Percentiles rank a stretch among this genome's conserved stretches.
Conservation (phyloP, 2,329 filamentous ascomycete genomes). For the Colletotrichum ledebouriae region DNA sequence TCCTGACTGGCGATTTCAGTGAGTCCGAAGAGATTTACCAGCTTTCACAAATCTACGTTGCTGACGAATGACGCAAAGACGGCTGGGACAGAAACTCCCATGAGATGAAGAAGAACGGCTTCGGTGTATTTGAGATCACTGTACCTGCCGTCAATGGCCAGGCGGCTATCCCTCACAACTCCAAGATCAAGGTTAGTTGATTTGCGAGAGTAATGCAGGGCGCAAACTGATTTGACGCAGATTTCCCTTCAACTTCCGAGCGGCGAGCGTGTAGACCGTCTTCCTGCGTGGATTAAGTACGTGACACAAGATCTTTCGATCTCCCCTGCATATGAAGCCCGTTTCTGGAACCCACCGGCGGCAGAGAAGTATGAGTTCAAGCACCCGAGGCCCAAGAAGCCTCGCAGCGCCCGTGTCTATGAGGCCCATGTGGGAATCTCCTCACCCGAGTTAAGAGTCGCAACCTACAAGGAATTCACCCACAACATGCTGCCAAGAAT, state of each 20-base stretch:
- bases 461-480: slow-evolving; percentile 98
- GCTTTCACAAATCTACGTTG: not conserved
- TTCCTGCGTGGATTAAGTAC: slow-evolving; percentile 97
- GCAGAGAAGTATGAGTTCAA: slow-evolving; percentile 86
- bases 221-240: slow-evolving; percentile 59
- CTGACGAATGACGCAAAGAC: slow-evolving; percentile 64
- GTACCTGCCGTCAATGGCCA: slow-evolving; percentile 80
- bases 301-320: slow-evolving; percentile 93
- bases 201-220: not conserved
- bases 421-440: slow-evolving; percentile 99
- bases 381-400: slow-evolving; percentile 84
- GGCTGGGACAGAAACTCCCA: slow-evolving; percentile 87
- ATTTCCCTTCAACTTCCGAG: slow-evolving; percentile 85
- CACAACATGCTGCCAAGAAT: slow-evolving; percentile 92
- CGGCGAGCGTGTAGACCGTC: slow-evolving; percentile 85
- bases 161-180: slow-evolving; percentile 88
- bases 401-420: slow-evolving; percentile 89
- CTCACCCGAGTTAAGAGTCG: slow-evolving; percentile 86
- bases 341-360: slow-evolving; percentile 94
- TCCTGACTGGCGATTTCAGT: slow-evolving; percentile 96
- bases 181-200: slow-evolving; percentile 86
- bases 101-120: slow-evolving; percentile 88
- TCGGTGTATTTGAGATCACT: slow-evolving; percentile 87
- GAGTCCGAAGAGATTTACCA: slow-evolving; percentile 50
- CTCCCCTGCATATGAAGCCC: slow-evolving; percentile 92